Evolutionary conservation across 2,329 filamentous ascomycete genomes (phyloP).

Genomic region (Calonectria montana): DNA sequence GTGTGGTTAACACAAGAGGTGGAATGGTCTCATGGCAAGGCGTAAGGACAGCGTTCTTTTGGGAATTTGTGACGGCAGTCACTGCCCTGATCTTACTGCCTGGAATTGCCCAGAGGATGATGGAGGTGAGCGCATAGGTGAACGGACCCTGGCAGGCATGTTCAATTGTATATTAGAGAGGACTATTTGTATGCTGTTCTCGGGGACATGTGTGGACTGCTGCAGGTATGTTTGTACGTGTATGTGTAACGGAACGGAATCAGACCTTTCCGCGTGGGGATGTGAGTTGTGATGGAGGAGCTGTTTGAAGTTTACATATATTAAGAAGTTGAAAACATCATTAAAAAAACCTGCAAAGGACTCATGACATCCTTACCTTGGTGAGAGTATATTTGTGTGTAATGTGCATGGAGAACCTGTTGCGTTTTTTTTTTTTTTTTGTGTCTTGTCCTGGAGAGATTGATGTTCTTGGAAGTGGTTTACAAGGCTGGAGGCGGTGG

Average conservation of each 20-base stretch:
- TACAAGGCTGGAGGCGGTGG: neutral
- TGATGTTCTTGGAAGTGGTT: no score
- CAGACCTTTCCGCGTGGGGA: slow-evolving; percentile 13
- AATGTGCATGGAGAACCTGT: no score
- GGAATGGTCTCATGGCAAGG: slow-evolving; percentile 33
- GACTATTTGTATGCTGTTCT: slow-evolving; percentile 32
- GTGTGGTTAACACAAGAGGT: slow-evolving; percentile 35
- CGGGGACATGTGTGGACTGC: slow-evolving; percentile 31
- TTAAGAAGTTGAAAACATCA: slow-evolving; percentile 34
- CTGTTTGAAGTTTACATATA: slow-evolving; percentile 35
- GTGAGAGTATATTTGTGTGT: neutral
- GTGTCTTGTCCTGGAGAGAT: no score
- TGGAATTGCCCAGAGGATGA: slow-evolving; percentile 1
- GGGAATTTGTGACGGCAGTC: slow-evolving; percentile 9
- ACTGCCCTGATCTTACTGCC: slow-evolving; percentile 32
- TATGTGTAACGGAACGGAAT: slow-evolving; percentile 18
- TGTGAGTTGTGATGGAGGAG: slow-evolving; percentile 14
- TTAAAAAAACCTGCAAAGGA: slow-evolving; percentile 32
- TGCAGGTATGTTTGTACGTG: slow-evolving; percentile 15
- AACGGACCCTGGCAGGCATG: slow-evolving; percentile 31
- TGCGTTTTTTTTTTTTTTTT: no score
- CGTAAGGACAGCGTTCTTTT: slow-evolving; percentile 21
- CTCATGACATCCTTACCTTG: neutral
- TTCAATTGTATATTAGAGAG: slow-evolving; percentile 42
- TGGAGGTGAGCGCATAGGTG: neutral